A percentile compares a stretch with the other conserved stretches of the same genome.
Conservation (phyloP, 768 basidiomycete genomes). For the Gymnopilus junonius region DNA sequence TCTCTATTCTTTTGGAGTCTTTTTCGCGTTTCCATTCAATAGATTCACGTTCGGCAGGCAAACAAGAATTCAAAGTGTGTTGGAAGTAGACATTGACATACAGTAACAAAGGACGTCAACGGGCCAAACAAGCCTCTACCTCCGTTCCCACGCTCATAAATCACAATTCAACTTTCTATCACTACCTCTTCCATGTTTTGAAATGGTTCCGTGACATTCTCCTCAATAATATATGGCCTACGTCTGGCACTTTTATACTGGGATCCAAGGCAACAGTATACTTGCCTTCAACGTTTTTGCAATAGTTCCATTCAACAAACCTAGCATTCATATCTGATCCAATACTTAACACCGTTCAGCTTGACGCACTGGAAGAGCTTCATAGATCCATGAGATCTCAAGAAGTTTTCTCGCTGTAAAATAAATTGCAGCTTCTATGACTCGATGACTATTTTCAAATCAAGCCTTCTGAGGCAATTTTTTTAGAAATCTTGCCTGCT, state of each 20-base stretch:
- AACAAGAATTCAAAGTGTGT: constrained; percentile 5
- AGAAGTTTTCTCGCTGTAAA: background rate
- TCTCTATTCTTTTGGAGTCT: constrained; percentile 51
- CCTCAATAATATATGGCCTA: background rate
- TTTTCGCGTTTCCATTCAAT: constrained; percentile 41
- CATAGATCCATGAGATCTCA: background rate
- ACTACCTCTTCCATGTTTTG: constrained; percentile 3
- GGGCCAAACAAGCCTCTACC: constrained; percentile 1
- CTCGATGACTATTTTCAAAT: background rate
- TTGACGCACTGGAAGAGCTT: background rate
- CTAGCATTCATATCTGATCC: background rate
- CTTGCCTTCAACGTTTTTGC: background rate
- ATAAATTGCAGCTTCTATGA: background rate
- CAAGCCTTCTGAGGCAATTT: background rate
- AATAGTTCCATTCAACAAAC: background rate
- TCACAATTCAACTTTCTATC: constrained; percentile 12
- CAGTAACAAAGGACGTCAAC: constrained; percentile 3
- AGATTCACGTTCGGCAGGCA: background rate
- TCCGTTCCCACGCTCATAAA: constrained; percentile 23
- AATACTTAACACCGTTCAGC: background rate
- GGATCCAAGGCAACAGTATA: background rate
- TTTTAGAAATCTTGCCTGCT: background rate
- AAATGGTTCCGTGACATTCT: constrained; percentile 5
- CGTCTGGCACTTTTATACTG: background rate
- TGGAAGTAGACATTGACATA: constrained; percentile 5